Evolutionary conservation across 2,329 filamentous ascomycete species (phyloP), one percentile per base, ranked within the genome.

Genomic region (Capronia coronata): DNA sequence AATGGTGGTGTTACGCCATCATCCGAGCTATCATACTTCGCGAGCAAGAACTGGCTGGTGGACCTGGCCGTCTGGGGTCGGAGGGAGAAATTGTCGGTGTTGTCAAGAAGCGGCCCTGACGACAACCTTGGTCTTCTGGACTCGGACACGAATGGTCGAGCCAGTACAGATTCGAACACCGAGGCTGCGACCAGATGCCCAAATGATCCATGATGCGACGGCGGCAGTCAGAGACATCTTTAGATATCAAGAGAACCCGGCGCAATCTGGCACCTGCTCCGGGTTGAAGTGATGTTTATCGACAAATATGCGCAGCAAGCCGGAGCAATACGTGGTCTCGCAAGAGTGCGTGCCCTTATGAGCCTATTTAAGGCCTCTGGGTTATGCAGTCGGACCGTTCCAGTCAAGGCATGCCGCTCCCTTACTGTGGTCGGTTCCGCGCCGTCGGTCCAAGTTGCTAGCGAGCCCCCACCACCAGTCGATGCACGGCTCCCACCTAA

Each of bases 11-110:
- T 34, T 27, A 40, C 45, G 34, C 47, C 47, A 47, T 37, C 35
- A 44, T 51, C 51, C 51, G 48, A 40, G 35, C 29, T 35, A n/a
- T 44, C 51, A 44, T 54, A 48, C 51, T 54, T 43, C n/a, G 44
- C 50, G 51, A 43, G 47, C 40, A 43, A 38, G 25, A 18, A 43
- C 48, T 27, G 43, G 38, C 23, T 44, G 43, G 38, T 43, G 44
- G 51, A 21, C 27, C 51, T 37, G 5, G 34, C 5, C 14, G 18
- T 9, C n/a, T 27, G 29, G 46, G 50, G 35, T 49, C 38, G 32
- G 23, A 40, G 37, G 22, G 40, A 34, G 40, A 34, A 19, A 45
- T 43, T 23, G 9, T 34, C 25, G 29, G 29, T 51, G 40, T 45
- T 14, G 34, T 46, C 51, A 48, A n/a, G n/a, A n/a, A n/a, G n/a